A percentile compares a stretch with the other conserved stretches of the same genome.
phyloP scores from a whole-genome alignment of 1,284 basidiomycete genomes.

The Ganoderma multipileum region DNA sequence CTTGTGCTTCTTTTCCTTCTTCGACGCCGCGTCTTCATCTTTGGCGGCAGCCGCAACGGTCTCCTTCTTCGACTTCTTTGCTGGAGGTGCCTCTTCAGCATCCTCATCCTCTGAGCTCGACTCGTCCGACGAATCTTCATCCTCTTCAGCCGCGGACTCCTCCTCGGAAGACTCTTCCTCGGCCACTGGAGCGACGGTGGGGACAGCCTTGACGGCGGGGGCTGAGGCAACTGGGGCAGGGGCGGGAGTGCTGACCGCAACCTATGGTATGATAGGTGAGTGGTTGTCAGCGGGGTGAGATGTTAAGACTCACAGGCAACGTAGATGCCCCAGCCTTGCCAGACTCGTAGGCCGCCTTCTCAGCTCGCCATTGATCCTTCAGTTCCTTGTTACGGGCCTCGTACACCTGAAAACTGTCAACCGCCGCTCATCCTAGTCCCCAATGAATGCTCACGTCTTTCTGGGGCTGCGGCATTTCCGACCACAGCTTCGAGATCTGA shows the following conservation, averaged over 20 bases:
- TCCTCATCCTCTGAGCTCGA: constrained; percentile 15
- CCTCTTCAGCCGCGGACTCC: constrained; percentile 13
- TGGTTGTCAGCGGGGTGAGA: not conserved
- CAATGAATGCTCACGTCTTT: constrained; percentile 66
- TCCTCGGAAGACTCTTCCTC: constrained; percentile 5
- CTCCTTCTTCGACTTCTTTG: constrained; percentile 34
- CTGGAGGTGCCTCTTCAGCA: constrained; percentile 30
- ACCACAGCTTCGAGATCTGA: constrained; percentile 82
- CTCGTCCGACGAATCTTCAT: constrained; percentile 29
- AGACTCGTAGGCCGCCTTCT: constrained; percentile 42
- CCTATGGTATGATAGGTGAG: not conserved
- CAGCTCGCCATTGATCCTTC: constrained; percentile 45
- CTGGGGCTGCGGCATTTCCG: constrained; percentile 66
- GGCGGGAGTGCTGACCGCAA: not conserved
- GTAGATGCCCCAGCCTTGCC: constrained; percentile 23
- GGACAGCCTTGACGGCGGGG: not conserved
- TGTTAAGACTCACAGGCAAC: constrained; percentile 18
- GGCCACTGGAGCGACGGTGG: constrained; percentile 32
- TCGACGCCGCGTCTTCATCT: constrained; percentile 17
- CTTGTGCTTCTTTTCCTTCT: constrained; percentile 41
- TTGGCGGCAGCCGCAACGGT: constrained; percentile 20
- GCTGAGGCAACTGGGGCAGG: not conserved
- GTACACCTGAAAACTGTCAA: constrained; percentile 41
- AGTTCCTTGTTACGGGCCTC: constrained; percentile 43
- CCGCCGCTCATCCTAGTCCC: not conserved